Evolutionary conservation across 2,329 filamentous ascomycete species (phyloP), one percentile per base, ranked within the genome.

Genomic region (Claviceps capensis): DNA sequence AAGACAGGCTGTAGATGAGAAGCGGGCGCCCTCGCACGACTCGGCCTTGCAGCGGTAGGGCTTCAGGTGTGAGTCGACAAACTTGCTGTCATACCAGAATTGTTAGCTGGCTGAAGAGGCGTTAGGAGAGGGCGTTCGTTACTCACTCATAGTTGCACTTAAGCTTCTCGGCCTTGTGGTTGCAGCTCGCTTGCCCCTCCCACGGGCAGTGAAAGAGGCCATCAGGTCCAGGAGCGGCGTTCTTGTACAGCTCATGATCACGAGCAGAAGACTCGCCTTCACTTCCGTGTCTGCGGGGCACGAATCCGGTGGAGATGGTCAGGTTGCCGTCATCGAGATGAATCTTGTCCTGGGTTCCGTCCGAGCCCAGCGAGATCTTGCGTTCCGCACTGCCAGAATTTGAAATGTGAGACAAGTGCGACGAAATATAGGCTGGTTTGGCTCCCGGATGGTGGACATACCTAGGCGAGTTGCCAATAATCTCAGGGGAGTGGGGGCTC

Each of bases 111-210:
- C 30, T 34, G 30, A 34, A 23, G 72, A 9, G 1, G 30, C 8
- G 30, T 34, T 34, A 34, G 8, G 9, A 8, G 30, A 9, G 30
- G 30, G 3, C 9, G 9, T 41, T 11, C 9, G 9, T 41, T 11
- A 30, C 88, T 79, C 84, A 95, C 90, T 96, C 90, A 66, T 96
- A 97, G 72, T 95, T 95, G 82, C 91, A 96, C 80, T 96, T 96
- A 61, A 97, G 86, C 74, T 94, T 93, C 64, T 94, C 93, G 42
- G 90, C 82, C 72, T 87, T 86, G 81, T 96, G 91, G 68, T 80
- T 86, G 79, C 91, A 97, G 63, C 66, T 74, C 36, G 71, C 53
- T 55, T 82, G 76, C 60, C 81, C 85, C 66, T 85, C 82, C 76
- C 85, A 93, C 5, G 91, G 91, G 76, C 91, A 97, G 72, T 95